phyloP scores from a whole-genome alignment of 2,329 filamentous ascomycete species.

The Diaporthe caulivora region DNA sequence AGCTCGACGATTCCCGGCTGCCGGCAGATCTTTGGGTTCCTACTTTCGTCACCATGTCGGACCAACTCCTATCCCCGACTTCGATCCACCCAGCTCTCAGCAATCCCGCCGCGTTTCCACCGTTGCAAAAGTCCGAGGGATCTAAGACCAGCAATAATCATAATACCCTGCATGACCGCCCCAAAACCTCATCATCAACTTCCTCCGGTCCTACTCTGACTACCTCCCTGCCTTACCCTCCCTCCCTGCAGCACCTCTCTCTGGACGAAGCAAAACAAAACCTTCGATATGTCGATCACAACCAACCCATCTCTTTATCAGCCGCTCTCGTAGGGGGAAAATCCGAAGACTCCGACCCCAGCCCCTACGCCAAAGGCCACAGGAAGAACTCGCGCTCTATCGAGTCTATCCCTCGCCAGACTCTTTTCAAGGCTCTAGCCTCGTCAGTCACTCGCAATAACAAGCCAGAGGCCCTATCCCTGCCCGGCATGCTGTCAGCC shows the following conservation, averaged over 20 bases:
- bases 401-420: constrained; percentile 81
- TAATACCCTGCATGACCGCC: constrained; percentile 45
- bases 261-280: constrained; percentile 35
- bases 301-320: constrained; percentile 35
- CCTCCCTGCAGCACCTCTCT: constrained; percentile 32
- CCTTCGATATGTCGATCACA: constrained; percentile 40
- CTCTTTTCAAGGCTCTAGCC: constrained; percentile 84
- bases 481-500: constrained; percentile 70
- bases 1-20: constrained; percentile 19
- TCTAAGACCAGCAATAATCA: constrained; percentile 42
- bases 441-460: constrained; percentile 70
- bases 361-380: constrained; percentile 49
- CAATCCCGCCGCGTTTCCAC: constrained; percentile 45
- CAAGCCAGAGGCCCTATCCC: constrained; percentile 72
- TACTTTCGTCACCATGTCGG: constrained; percentile 50
- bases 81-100: constrained; percentile 65
- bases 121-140: constrained; percentile 42
- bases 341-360: constrained; percentile 49
- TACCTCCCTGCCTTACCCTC: constrained; percentile 37
- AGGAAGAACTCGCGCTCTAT: constrained; percentile 67
- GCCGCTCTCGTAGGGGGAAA: constrained; percentile 39
- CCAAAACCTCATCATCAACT: constrained; percentile 42
- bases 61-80: constrained; percentile 56
- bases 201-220: constrained; percentile 38
- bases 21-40: constrained; percentile 12